phyloP scores from a whole-genome alignment of 164 flowering plant species.

The Nelumbo lutea region DNA sequence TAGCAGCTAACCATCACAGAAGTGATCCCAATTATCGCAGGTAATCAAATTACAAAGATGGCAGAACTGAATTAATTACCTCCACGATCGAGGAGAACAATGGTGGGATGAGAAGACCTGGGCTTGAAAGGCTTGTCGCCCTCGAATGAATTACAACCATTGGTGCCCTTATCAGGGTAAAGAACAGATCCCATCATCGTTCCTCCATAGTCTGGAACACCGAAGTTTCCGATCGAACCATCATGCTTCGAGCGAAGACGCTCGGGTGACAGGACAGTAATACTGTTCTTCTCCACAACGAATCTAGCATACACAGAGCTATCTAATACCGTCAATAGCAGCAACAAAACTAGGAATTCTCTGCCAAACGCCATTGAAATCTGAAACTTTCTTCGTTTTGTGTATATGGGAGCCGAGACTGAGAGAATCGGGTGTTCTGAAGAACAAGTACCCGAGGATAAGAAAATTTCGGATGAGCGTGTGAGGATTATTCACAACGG shows the following conservation, averaged over 20 bases:
- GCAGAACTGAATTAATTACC: constrained; percentile 28
- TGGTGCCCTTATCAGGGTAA: constrained; percentile 46
- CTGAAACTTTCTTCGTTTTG: background rate
- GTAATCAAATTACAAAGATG: background rate
- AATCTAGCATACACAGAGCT: constrained; percentile 28
- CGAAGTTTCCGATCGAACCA: constrained; percentile 80
- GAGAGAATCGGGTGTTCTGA: background rate
- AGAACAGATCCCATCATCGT: constrained; percentile 56
- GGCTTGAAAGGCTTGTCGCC: constrained; percentile 48
- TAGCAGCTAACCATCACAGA: background rate
- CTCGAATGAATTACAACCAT: constrained; percentile 43
- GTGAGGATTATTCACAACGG: constrained; percentile 8
- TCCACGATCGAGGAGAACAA: constrained; percentile 89
- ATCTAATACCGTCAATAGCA: constrained; percentile 1
- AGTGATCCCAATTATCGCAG: background rate
- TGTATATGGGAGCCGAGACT: background rate
- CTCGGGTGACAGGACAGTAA: constrained; percentile 50
- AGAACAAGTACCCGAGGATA: background rate
- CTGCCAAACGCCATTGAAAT: constrained; percentile 19
- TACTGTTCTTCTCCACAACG: constrained; percentile 78
- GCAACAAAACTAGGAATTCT: constrained; percentile 2
- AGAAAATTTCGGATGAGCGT: constrained; percentile 10
- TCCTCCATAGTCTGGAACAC: constrained; percentile 84
- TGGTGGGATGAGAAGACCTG: constrained; percentile 36
- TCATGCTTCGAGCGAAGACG: constrained; percentile 45